Conservation (phyloP, 2,329 filamentous ascomycete genomes). For the Sphaerulina musiva region DNA sequence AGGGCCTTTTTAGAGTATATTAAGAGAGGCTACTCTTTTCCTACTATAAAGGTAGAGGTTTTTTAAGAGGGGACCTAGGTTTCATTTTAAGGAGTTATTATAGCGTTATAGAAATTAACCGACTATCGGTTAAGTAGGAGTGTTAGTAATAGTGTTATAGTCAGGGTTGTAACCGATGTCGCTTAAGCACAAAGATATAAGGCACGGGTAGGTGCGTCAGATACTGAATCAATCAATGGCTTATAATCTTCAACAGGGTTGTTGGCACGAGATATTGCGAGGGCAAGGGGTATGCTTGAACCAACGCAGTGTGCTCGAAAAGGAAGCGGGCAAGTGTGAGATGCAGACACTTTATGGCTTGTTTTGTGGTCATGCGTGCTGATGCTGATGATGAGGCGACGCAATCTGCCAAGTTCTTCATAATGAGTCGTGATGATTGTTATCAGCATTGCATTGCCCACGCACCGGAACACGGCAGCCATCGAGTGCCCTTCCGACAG, state of each 20-base stretch:
- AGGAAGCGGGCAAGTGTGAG: too few species aligned
- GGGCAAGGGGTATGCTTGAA: too few species aligned
- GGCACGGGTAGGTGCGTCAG: not conserved
- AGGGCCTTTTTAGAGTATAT: not conserved
- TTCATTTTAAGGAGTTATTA: not conserved
- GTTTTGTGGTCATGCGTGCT: too few species aligned
- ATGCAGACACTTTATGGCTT: too few species aligned
- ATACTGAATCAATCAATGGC: not conserved
- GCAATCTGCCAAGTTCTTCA: too few species aligned
- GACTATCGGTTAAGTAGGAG: not conserved
- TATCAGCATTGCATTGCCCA: too few species aligned
- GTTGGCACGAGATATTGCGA: too few species aligned
- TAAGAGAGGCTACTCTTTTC: not conserved
- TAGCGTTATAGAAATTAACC: not conserved
- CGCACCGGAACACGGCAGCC: too few species aligned
- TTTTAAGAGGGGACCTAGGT: not conserved
- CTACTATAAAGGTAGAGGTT: not conserved
- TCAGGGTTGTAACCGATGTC: not conserved
- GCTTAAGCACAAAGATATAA: not conserved
- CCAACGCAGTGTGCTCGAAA: too few species aligned
- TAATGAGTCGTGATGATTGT: too few species aligned
- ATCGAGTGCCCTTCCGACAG: too few species aligned
- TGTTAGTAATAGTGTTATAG: not conserved
- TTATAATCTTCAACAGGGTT: not conserved
- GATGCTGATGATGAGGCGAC: too few species aligned